These are phyloP conservation scores for Tolypocladium inflatum DNA, from an alignment of 2,329 filamentous ascomycete genomes.

Conservation along the genomic window DNA sequence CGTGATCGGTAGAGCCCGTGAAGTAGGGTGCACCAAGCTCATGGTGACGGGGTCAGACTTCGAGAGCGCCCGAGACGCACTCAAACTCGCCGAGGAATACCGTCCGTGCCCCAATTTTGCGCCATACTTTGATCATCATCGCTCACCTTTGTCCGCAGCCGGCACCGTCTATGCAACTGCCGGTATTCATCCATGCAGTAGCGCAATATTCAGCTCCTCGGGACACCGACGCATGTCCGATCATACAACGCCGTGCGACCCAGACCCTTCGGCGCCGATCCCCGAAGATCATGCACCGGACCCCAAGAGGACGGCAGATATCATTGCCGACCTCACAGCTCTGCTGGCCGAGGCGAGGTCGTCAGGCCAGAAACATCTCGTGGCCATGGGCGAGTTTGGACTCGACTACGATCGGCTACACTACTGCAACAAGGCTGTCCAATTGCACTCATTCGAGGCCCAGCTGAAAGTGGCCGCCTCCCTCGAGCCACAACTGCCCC, in stretches of 20 bases:
- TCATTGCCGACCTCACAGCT: constrained; percentile 50
- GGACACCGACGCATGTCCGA: constrained; percentile 28
- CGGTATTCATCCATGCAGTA: constrained; percentile 88
- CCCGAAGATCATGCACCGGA: constrained; percentile 40
- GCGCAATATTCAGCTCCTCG: constrained; percentile 61
- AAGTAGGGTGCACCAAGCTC: constrained; percentile 77
- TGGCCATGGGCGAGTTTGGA: constrained; percentile 90
- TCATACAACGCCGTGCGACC: constrained; percentile 40
- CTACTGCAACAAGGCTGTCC: constrained; percentile 67
- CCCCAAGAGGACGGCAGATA: constrained; percentile 30
- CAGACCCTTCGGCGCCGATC: constrained; percentile 36
- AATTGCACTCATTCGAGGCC: constrained; percentile 74
- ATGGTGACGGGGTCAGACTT: constrained; percentile 92
- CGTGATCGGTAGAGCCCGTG: constrained; percentile 68
- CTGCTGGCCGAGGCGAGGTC: constrained; percentile 53
- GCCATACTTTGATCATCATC: constrained; percentile 1
- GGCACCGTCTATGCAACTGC: constrained; percentile 81
- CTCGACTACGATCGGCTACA: constrained; percentile 92
- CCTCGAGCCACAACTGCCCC: constrained; percentile 63
- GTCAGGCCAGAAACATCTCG: constrained; percentile 34
- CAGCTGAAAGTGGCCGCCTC: constrained; percentile 71
- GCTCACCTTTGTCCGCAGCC: constrained; percentile 35
- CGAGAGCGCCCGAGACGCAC: constrained; percentile 62
- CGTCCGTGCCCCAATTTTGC: constrained; percentile 40
- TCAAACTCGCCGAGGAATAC: constrained; percentile 64